These are phyloP conservation scores for Cutaneotrichosporon daszewskae DNA, from an alignment of 1,284 basidiomycete genomes.

Conservation along the genomic window DNA sequence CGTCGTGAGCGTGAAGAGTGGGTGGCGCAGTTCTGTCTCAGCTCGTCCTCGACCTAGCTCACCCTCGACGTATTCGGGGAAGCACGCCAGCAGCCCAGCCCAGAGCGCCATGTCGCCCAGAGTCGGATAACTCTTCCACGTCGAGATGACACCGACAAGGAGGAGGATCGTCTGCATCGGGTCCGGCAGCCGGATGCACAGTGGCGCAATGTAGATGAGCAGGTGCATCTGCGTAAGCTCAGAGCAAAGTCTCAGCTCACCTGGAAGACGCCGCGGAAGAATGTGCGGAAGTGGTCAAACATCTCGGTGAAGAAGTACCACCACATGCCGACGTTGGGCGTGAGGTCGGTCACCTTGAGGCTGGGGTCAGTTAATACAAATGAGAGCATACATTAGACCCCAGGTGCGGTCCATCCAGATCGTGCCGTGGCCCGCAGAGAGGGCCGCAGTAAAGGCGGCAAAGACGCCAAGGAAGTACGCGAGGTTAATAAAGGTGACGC, in stretches of 20 bases:
- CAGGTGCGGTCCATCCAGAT: conserved; percentile 70
- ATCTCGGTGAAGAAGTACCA: conserved; percentile 99
- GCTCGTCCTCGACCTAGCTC: neutral
- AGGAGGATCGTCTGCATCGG: conserved; percentile 74
- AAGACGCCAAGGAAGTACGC: conserved; percentile 16
- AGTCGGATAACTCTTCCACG: conserved; percentile 89
- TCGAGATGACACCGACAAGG: conserved; percentile 68
- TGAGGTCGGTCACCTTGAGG: conserved; percentile 71
- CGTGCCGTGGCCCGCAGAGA: conserved; percentile 31
- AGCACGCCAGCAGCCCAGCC: conserved; percentile 69
- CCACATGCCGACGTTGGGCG: conserved; percentile 89
- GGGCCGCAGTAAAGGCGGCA: neutral
- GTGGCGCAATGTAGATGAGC: conserved; percentile 72
- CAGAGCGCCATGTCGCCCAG: conserved; percentile 84
- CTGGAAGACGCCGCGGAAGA: conserved; percentile 94
- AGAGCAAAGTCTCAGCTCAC: conserved; percentile 49
- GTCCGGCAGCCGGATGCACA: conserved; percentile 86
- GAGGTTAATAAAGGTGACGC: too few relatives aligned
- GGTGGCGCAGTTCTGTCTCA: conserved; percentile 70
- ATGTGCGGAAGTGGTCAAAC: conserved; percentile 95
- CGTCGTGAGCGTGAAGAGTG: conserved; percentile 75
- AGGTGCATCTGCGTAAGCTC: conserved; percentile 63
- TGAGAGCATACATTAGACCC: conserved; percentile 64
- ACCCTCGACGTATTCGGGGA: conserved; percentile 60
- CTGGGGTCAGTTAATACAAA: conserved; percentile 42